phyloP scores from a whole-genome alignment of 192 early-diverging fungal species.

The Chytriomyces hyalinus region DNA sequence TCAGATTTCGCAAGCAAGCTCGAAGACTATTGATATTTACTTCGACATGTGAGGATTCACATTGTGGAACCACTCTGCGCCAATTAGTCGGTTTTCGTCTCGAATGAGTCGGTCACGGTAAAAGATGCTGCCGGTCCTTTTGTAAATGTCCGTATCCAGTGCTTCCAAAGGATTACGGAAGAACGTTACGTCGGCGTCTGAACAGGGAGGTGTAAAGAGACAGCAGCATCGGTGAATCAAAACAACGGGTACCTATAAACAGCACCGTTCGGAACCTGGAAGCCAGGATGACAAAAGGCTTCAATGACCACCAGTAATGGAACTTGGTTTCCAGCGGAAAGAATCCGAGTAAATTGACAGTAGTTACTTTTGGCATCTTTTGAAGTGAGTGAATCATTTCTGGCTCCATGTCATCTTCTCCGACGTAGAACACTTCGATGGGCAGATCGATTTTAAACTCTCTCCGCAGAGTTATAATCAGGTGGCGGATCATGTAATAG shows the following conservation, averaged over 20 bases:
- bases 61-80: neutral
- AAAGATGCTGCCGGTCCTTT: constrained; percentile 59
- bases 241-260: constrained; percentile 42
- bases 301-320: constrained; percentile 37
- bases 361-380: neutral
- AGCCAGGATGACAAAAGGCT: constrained; percentile 69
- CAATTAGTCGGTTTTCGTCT: neutral
- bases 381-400: neutral
- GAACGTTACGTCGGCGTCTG: constrained; percentile 70
- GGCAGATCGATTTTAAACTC: constrained; percentile 7
- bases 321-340: no score
- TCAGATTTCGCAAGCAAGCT: no score
- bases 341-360: neutral
- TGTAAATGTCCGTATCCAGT: constrained; percentile 46
- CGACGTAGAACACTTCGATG: constrained; percentile 15
- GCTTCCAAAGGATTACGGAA: constrained; percentile 59
- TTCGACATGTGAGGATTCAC: neutral
- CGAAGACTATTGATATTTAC: neutral
- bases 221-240: no score
- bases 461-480: neutral
- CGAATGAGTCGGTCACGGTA: constrained; percentile 60
- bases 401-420: constrained; percentile 1
- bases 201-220: no score
- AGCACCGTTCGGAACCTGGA: constrained; percentile 65
- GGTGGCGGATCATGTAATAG: constrained; percentile 8